A percentile compares a stretch with the other conserved stretches of the same genome.
These are phyloP conservation scores for Podaxis sp. DNA, from an alignment of 768 basidiomycete species.

Conservation along the genomic window DNA sequence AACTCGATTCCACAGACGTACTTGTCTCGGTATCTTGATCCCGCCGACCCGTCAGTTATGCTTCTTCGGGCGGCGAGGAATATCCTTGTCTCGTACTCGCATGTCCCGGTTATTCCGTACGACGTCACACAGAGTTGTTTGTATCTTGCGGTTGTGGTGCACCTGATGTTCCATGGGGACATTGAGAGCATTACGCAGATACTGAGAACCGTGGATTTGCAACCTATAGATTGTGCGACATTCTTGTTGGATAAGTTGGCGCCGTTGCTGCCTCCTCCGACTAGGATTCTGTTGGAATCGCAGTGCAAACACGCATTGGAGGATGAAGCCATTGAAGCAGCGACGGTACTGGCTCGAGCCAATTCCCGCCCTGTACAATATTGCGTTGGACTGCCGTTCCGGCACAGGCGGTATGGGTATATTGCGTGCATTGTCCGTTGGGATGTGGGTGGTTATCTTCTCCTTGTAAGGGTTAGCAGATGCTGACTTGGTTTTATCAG, in stretches of 20 bases:
- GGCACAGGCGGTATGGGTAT: slow-evolving; percentile 34
- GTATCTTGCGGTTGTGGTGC: slow-evolving; percentile 30
- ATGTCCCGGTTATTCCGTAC: slow-evolving; percentile 15
- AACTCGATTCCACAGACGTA: slow-evolving; percentile 5
- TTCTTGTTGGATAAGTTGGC: slow-evolving; percentile 34
- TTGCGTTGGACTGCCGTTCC: slow-evolving; percentile 48
- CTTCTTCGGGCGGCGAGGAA: slow-evolving; percentile 19
- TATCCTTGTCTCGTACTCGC: slow-evolving; percentile 18
- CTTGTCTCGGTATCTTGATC: slow-evolving; percentile 9
- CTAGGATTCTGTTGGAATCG: slow-evolving; percentile 22
- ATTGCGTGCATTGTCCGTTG: slow-evolving; percentile 43
- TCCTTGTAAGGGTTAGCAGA: not conserved
- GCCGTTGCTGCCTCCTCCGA: slow-evolving; percentile 23
- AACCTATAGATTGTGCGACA: slow-evolving; percentile 39
- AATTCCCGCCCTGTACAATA: slow-evolving; percentile 23
- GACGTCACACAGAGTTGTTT: slow-evolving; percentile 26
- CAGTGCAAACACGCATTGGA: slow-evolving; percentile 27
- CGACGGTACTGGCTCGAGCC: not conserved
- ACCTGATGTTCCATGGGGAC: slow-evolving; percentile 32
- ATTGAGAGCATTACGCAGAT: slow-evolving; percentile 26
- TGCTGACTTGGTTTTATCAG: slow-evolving; percentile 15
- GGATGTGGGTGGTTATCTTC: slow-evolving; percentile 33
- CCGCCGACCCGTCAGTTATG: slow-evolving; percentile 13
- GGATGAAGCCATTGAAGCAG: slow-evolving; percentile 23
- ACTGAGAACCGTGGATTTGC: slow-evolving; percentile 26